These are phyloP conservation scores for Candida qinlingensis DNA, from an alignment of 805 yeast species.

Conservation along the genomic window DNA sequence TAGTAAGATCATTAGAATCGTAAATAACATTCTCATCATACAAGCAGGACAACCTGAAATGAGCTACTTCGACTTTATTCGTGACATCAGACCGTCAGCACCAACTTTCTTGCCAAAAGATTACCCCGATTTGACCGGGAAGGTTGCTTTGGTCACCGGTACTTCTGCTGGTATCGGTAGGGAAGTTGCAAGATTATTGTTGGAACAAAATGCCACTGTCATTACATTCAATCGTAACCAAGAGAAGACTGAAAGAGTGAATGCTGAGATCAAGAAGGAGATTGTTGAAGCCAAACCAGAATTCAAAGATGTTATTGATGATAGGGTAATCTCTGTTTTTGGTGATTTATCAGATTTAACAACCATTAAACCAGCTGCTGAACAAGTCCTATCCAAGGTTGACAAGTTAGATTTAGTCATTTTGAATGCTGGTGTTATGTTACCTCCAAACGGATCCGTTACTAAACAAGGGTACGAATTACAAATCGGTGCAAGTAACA, in stretches of 20 bases:
- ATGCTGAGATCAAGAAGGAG: conserved; percentile 24
- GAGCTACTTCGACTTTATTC: neutral
- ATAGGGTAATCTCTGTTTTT: conserved; percentile 21
- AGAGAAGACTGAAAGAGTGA: conserved; percentile 27
- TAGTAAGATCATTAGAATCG: no score
- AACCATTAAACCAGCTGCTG: conserved; percentile 34
- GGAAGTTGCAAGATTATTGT: conserved; percentile 28
- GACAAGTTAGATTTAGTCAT: conserved; percentile 32
- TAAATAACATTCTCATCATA: no score
- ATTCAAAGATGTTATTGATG: conserved; percentile 11
- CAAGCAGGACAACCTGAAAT: neutral
- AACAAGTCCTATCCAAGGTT: conserved; percentile 18
- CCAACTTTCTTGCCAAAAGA: conserved; percentile 26
- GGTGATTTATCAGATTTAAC: conserved; percentile 37
- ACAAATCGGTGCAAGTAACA: conserved; percentile 41
- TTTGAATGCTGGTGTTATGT: conserved; percentile 43
- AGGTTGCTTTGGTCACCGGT: conserved; percentile 28
- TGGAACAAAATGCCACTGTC: conserved; percentile 30
- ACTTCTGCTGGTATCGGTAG: conserved; percentile 31
- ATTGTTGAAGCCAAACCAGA: conserved; percentile 15
- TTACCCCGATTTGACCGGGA: conserved; percentile 26
- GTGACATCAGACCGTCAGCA: conserved; percentile 14
- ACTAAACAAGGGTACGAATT: conserved; percentile 42
- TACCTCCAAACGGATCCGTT: conserved; percentile 30
- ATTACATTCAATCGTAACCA: conserved; percentile 33